Evolutionary conservation across 2,329 filamentous ascomycete genomes (phyloP).

Genomic region (Ophiostoma pallidulum): DNA sequence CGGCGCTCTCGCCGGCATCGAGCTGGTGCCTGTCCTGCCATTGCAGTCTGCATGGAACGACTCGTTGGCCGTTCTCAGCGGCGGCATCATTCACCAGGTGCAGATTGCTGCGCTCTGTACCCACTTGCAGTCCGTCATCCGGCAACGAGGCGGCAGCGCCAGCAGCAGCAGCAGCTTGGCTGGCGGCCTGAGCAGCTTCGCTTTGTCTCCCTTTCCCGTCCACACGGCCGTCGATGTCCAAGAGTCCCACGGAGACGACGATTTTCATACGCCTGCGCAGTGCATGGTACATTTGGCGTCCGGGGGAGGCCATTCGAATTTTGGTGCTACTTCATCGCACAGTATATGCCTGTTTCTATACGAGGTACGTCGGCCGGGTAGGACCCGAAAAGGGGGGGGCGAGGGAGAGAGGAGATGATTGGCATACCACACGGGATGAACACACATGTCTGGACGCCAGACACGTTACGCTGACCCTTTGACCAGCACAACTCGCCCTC

Average conservation of each 20-base stretch:
- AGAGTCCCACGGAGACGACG: constrained; percentile 23
- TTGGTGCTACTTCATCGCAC: constrained; percentile 23
- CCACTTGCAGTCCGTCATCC: constrained; percentile 28
- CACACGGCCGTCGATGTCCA: constrained; percentile 32
- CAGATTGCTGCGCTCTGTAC: constrained; percentile 39
- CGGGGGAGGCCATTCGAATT: constrained; percentile 21
- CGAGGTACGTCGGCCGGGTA: constrained; percentile 32
- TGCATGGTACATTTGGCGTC: constrained; percentile 35
- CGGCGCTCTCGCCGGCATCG: constrained; percentile 12
- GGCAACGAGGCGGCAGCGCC: constrained; percentile 16
- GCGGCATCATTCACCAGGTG: constrained; percentile 28
- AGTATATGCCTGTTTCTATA: constrained; percentile 43
- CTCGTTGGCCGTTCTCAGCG: constrained; percentile 31
- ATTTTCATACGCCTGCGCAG: constrained; percentile 34
- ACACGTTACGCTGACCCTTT: constrained; percentile 2
- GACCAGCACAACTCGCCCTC: constrained; percentile 36
- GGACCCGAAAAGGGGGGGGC: not conserved
- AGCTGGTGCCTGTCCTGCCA: constrained; percentile 30
- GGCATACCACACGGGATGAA: not conserved
- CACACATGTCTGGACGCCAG: too few relatives aligned
- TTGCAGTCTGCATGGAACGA: constrained; percentile 43
- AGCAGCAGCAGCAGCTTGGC: constrained; percentile 12
- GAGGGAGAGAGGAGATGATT: not conserved
- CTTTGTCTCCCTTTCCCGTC: constrained; percentile 28
- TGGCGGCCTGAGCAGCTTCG: constrained; percentile 20